Base-by-base conservation (phyloP, 2,329 filamentous ascomycete species). In the Calonectria leucothoes region DNA sequence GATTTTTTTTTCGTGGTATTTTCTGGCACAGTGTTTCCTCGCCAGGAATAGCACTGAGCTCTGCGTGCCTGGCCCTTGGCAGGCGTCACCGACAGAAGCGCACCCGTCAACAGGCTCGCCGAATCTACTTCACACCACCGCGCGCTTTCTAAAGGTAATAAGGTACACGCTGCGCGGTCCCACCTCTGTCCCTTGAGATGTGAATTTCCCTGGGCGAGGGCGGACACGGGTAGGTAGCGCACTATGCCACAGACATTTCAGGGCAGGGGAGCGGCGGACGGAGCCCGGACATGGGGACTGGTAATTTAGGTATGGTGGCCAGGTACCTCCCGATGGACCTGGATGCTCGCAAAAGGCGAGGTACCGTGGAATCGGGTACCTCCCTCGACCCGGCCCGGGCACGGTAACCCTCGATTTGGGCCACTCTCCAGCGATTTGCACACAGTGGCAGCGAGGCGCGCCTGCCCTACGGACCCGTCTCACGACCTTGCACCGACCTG, bases 331-430 rank as follows among this genome's bases (percentile, higher is more conserved):
- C 33, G 37, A 37, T 17, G 17, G 17, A 37, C 72, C 66, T 52
- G 64, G 33, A 70, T 45, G 57, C 63, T 55, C 45, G 29, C 59
- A 45, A 64, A 64, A 57, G 33, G 61, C 2, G 49, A 67, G 70
- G 66, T 79, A 79, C 77, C 64, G 27, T 2, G 6, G 5, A 11
- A 4, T 4, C 10, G 75, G 67, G 78, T 80, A 79, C 66, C 59
- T 65, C 57, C 71, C 75, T 74, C 74, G 59, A 71, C 71, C 71
- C 73, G 70, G 71, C 31, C 71, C 65, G 76, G 73, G 37, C 37
- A 49, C 66, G 70, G 45, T 67, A 69, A 72, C 55, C 35, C 49
- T 33, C 35, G 33, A 70, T 48, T 45, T 37, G 67, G 71, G 55
- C 29, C 51, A 66, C 31, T 29, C 33, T 64, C 29, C 42, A 52